Evolutionary conservation across 225 moss, liverwort and hornwort species (phyloP).

Genomic region (Polytrichum formosum): DNA sequence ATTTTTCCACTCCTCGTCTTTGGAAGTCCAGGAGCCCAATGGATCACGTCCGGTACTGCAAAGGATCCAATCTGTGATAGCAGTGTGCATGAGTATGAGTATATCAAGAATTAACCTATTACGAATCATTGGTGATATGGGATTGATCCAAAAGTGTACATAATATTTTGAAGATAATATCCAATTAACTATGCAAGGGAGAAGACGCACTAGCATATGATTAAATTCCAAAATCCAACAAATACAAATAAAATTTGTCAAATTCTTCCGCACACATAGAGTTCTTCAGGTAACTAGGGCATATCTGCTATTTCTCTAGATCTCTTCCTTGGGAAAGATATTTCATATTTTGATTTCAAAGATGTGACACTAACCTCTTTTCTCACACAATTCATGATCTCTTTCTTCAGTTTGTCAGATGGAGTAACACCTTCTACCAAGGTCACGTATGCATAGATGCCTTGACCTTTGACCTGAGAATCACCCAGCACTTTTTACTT

Average conservation of each 20-base stretch:
- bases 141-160: too few relatives aligned
- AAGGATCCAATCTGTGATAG: constrained; percentile 73
- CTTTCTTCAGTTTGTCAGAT: constrained; percentile 54
- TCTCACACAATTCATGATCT: constrained; percentile 54
- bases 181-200: neutral
- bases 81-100: neutral
- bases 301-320: too few relatives aligned
- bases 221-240: too few relatives aligned
- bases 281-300: too few relatives aligned
- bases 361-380: constrained; percentile 39
- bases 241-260: too few relatives aligned
- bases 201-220: too few relatives aligned
- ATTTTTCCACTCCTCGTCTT: constrained; percentile 87
- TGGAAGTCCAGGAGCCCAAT: constrained; percentile 70
- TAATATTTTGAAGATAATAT: neutral
- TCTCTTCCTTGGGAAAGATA: too few relatives aligned
- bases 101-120: too few relatives aligned
- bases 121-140: too few relatives aligned
- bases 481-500: neutral
- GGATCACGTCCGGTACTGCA: constrained; percentile 66
- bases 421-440: constrained; percentile 46
- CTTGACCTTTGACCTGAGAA: constrained; percentile 77
- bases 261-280: too few relatives aligned
- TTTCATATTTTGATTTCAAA: neutral
- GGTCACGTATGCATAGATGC: constrained; percentile 76